These are phyloP conservation scores for Hyaloperonospora brassicae DNA, from an alignment of 352 stramenopile species.

Conservation along the genomic window DNA sequence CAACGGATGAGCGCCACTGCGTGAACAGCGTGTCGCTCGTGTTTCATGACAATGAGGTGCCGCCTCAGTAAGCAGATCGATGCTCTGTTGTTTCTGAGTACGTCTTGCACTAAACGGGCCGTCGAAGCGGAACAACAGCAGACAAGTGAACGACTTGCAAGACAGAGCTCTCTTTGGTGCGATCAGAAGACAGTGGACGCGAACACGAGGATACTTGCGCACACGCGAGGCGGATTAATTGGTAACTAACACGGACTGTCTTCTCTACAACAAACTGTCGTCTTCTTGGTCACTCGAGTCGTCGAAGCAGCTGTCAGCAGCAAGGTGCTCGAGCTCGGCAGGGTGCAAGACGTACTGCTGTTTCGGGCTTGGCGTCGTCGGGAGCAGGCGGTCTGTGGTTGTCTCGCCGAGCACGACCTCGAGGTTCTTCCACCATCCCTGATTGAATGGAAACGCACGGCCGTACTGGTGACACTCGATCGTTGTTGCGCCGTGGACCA, in stretches of 20 bases:
- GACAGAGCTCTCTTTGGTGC: not conserved
- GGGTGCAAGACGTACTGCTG: constrained; percentile 29
- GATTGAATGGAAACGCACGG: constrained; percentile 53
- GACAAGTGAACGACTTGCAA: constrained; percentile 9
- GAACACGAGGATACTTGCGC: constrained; percentile 11
- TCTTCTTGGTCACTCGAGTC: constrained; percentile 46
- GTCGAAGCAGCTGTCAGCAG: constrained; percentile 35
- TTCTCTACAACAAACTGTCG: constrained; percentile 43
- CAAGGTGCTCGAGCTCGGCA: constrained; percentile 42
- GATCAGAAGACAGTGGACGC: constrained; percentile 3
- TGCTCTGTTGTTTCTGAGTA: not conserved
- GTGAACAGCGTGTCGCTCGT: constrained; percentile 88
- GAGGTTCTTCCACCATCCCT: constrained; percentile 54
- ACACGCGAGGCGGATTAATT: no score
- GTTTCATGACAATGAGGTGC: constrained; percentile 64
- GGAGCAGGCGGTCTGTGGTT: constrained; percentile 49
- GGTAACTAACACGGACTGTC: not conserved
- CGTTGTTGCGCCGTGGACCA: constrained; percentile 59
- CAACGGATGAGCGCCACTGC: constrained; percentile 85
- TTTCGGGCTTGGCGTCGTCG: constrained; percentile 20
- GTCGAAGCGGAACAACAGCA: constrained; percentile 1
- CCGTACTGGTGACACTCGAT: constrained; percentile 78
- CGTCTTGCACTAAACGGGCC: constrained; percentile 1
- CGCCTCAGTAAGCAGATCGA: constrained; percentile 23
- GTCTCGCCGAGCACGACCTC: constrained; percentile 45